phyloP scores from a whole-genome alignment of 805 yeast species.

The Wickerhamomyces alni region DNA sequence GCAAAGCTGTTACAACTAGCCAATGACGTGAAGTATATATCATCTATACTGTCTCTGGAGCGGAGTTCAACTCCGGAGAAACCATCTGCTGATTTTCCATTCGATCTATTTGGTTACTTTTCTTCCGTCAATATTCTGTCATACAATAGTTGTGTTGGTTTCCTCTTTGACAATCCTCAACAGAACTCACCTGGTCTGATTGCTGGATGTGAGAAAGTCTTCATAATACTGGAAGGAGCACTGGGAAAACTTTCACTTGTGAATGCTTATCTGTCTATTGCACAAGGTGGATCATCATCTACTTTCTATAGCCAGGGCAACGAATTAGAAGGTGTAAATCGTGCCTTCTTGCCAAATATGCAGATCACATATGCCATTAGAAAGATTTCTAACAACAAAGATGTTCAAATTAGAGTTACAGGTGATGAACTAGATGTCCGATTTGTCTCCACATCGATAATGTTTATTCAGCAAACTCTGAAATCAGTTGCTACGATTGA shows the following conservation, averaged over 20 bases:
- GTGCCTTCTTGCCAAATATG: slow-evolving; percentile 66
- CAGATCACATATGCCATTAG: slow-evolving; percentile 45
- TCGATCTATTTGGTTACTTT: slow-evolving; percentile 15
- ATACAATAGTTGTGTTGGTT: slow-evolving; percentile 67
- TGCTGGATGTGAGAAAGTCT: slow-evolving; percentile 69
- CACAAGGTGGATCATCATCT: slow-evolving; percentile 50
- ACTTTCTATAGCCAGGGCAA: slow-evolving; percentile 42
- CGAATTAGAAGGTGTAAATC: slow-evolving; percentile 43
- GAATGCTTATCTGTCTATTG: slow-evolving; percentile 67
- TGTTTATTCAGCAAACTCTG: slow-evolving; percentile 45
- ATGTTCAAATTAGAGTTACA: slow-evolving; percentile 43
- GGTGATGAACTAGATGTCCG: slow-evolving; percentile 71
- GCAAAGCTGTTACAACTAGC: slow-evolving; percentile 23
- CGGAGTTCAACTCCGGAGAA: background rate
- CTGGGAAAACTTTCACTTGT: slow-evolving; percentile 63
- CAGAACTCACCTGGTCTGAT: slow-evolving; percentile 61
- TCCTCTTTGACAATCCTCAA: slow-evolving; percentile 53
- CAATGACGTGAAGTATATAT: slow-evolving; percentile 5
- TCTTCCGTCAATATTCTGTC: slow-evolving; percentile 53
- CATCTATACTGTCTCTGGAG: background rate
- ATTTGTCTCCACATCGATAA: slow-evolving; percentile 49
- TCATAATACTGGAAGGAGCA: slow-evolving; percentile 53
- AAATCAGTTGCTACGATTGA: slow-evolving; percentile 42
- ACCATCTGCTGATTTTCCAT: background rate
- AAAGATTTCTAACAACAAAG: slow-evolving; percentile 22